Evolutionary conservation across 345 rosid species (phyloP).

Genomic region (Pistacia atlantica): DNA sequence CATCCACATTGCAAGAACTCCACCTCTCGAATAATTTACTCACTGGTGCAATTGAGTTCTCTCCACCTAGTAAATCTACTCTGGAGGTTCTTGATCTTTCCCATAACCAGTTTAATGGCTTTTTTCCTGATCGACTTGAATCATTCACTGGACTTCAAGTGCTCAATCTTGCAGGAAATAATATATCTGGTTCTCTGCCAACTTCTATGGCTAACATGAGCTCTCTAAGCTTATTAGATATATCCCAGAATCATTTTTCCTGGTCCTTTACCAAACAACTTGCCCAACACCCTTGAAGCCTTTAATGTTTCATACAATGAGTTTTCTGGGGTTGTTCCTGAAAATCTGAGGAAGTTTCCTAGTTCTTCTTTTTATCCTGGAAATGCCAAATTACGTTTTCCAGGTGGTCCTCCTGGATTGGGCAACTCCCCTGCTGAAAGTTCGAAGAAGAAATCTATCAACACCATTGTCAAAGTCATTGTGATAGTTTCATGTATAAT

Average conservation of each 20-base stretch:
- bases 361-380: slow-evolving; percentile 87
- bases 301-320: slow-evolving; percentile 85
- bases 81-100: slow-evolving; percentile 83
- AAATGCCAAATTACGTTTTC: slow-evolving; percentile 60
- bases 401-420: slow-evolving; percentile 50
- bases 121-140: slow-evolving; percentile 71
- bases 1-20: slow-evolving; percentile 74
- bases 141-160: slow-evolving; percentile 65
- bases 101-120: slow-evolving; percentile 65
- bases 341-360: slow-evolving; percentile 74
- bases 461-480: slow-evolving; percentile 59
- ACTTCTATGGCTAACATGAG: slow-evolving; percentile 66
- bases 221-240: slow-evolving; percentile 64
- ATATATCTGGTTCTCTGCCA: slow-evolving; percentile 88
- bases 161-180: slow-evolving; percentile 79
- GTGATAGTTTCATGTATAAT: slow-evolving; percentile 74
- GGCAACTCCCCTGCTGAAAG: slow-evolving; percentile 35
- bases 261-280: slow-evolving; percentile 76
- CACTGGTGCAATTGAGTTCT: slow-evolving; percentile 56
- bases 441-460: slow-evolving; percentile 56
- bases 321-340: slow-evolving; percentile 90
- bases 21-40: slow-evolving; percentile 69
- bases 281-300: slow-evolving; percentile 56
- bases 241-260: slow-evolving; percentile 79
- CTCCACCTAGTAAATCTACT: slow-evolving; percentile 48